A percentile compares a stretch with the other conserved stretches of the same genome.
Conservation (phyloP, 2,329 filamentous ascomycete species). For the Hymenoscyphus fraxineus region DNA sequence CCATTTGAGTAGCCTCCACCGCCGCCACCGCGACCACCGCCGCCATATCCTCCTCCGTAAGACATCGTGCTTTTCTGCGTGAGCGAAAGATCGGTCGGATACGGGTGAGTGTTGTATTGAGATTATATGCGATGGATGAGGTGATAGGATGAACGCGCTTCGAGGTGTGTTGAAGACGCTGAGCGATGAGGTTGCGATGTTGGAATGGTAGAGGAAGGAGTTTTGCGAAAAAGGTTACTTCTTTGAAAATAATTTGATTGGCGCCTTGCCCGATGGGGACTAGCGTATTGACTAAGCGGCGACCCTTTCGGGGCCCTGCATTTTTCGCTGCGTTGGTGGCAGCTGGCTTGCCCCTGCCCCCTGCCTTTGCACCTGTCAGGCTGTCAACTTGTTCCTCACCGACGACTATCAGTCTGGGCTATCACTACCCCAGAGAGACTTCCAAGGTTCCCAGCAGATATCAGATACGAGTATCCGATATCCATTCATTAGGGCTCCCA, state of each 20-base stretch:
- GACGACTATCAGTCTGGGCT: background rate
- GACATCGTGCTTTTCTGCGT: conserved; percentile 54
- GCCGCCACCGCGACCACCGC: conserved; percentile 40
- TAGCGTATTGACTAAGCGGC: conserved; percentile 7
- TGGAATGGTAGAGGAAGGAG: conserved; percentile 13
- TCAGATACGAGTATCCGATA: no score
- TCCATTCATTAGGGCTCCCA: background rate
- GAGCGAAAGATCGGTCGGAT: conserved; percentile 18
- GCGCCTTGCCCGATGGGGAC: conserved; percentile 4
- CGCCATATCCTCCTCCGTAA: conserved; percentile 53
- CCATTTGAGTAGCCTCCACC: conserved; percentile 50
- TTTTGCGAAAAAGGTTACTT: conserved; percentile 21
- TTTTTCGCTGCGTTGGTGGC: background rate
- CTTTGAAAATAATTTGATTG: conserved; percentile 9
- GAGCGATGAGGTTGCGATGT: conserved; percentile 20
- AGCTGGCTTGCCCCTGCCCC: background rate
- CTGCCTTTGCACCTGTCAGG: background rate
- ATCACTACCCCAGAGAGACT: no score
- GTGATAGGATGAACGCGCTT: conserved; percentile 9
- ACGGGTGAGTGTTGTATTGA: conserved; percentile 12
- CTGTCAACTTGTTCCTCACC: background rate
- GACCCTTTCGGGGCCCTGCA: background rate
- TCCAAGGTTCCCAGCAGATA: no score
- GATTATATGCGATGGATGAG: conserved; percentile 11
- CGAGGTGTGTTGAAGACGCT: conserved; percentile 22